Conservation (phyloP, 192 early-diverging fungal species). For the Globomyces pollinis-pini region DNA sequence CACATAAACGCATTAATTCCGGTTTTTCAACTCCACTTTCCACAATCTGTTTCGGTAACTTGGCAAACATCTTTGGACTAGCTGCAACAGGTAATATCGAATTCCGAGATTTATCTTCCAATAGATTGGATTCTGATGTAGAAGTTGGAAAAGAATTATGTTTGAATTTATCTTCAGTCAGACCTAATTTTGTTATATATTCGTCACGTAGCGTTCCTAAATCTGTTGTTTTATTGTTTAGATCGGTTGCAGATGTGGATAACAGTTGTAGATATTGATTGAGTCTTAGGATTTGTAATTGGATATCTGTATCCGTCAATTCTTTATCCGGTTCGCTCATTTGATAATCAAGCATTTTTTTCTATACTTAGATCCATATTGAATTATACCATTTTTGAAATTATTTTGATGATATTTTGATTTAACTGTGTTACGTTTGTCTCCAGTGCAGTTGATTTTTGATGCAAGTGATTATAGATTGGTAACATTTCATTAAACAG, state of each 20-base stretch:
- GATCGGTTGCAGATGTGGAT: not conserved
- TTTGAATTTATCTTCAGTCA: too few relatives aligned
- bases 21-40: slow-evolving; percentile 32
- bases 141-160: too few relatives aligned
- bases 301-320: too few relatives aligned
- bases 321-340: too few relatives aligned
- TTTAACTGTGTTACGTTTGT: too few relatives aligned
- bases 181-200: not conserved
- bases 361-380: too few relatives aligned
- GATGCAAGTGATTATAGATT: not conserved
- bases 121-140: not conserved
- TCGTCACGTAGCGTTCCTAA: not conserved
- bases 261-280: not conserved
- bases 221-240: not conserved
- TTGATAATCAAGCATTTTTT: too few relatives aligned
- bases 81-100: not conserved
- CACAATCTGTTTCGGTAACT: slow-evolving; percentile 40
- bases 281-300: not conserved
- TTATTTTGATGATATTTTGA: too few relatives aligned
- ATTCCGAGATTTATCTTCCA: not conserved
- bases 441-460: too few relatives aligned
- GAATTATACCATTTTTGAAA: too few relatives aligned
- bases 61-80: slow-evolving; percentile 33
- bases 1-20: slow-evolving; percentile 48
- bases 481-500: not conserved